phyloP scores from a whole-genome alignment of 2,329 filamentous ascomycete genomes.

The Neonectria sp. region DNA sequence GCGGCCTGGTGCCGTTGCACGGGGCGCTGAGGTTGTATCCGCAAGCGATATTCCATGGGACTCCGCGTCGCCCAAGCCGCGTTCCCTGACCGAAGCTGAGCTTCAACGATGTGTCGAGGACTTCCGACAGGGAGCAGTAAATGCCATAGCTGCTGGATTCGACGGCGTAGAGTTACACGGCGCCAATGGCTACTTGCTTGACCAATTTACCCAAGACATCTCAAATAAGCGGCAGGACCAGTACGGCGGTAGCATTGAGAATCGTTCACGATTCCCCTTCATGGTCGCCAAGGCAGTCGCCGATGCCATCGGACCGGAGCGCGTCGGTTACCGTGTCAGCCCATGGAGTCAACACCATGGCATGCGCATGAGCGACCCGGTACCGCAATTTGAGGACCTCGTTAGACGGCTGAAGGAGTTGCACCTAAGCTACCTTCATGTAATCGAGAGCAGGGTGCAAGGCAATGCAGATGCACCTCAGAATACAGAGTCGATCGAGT shows the following conservation, averaged over 20 bases:
- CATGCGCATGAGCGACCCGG: no score
- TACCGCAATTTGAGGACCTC: no score
- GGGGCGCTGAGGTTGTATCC: conserved; percentile 14
- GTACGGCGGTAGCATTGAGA: conserved; percentile 66
- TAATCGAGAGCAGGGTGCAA: no score
- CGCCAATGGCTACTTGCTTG: conserved; percentile 72
- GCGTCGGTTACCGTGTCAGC: conserved; percentile 69
- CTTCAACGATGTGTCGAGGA: conserved; percentile 17
- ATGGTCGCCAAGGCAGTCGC: conserved; percentile 62
- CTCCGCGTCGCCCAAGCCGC: conserved; percentile 8
- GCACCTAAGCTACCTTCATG: no score
- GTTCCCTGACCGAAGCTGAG: no score
- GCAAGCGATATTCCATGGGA: background rate
- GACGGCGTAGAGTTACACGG: conserved; percentile 77
- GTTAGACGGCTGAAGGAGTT: no score
- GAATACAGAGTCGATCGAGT: no score
- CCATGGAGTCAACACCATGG: conserved; percentile 51
- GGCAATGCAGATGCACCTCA: no score
- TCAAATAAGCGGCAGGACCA: conserved; percentile 65
- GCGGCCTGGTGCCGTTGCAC: conserved; percentile 1
- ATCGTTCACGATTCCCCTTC: conserved; percentile 63
- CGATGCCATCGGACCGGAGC: conserved; percentile 63
- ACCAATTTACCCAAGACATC: conserved; percentile 69
- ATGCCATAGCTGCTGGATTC: conserved; percentile 74
- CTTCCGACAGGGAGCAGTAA: conserved; percentile 57